Conservation (phyloP, 495 filamentous ascomycete species). For the Aspergillus ostianus region DNA sequence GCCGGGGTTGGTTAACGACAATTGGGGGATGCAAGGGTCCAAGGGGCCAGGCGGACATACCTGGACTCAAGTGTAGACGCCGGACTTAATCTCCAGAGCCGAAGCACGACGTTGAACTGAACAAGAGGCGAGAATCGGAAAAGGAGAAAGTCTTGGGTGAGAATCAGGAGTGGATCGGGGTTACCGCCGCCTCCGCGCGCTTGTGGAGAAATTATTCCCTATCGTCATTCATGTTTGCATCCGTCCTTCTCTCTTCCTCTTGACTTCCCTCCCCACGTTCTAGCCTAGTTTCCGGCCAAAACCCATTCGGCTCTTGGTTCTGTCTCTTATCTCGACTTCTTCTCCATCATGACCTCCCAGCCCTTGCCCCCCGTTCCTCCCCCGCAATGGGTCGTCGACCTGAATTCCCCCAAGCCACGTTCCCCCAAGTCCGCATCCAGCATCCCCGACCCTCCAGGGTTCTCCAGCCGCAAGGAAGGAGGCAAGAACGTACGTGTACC, state of each 20-base stretch:
- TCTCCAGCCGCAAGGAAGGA: conserved; percentile 50
- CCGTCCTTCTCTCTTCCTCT: neutral
- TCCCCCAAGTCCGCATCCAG: conserved; percentile 55
- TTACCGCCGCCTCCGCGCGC: conserved; percentile 25
- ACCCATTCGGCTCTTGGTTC: conserved; percentile 6
- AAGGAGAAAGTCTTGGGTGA: conserved; percentile 27
- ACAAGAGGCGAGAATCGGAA: conserved; percentile 7
- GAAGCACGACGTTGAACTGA: conserved; percentile 12
- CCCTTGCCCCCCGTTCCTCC: conserved; percentile 50
- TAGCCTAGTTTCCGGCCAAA: conserved; percentile 15
- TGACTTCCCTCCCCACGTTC: conserved; percentile 10
- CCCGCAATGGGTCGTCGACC: conserved; percentile 77
- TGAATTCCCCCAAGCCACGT: conserved; percentile 63
- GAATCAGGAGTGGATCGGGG: conserved; percentile 29
- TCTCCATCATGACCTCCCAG: conserved; percentile 27
- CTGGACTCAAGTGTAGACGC: neutral
- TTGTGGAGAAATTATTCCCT: conserved; percentile 26
- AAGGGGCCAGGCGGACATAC: neutral
- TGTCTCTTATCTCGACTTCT: conserved; percentile 7
- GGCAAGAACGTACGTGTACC: conserved; percentile 39
- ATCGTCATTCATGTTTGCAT: conserved; percentile 4
- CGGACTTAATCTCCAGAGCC: conserved; percentile 4
- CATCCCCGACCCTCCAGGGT: conserved; percentile 88
- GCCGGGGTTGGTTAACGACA: conserved; percentile 9
- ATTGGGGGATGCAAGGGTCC: neutral